phyloP scores from a whole-genome alignment of 495 filamentous ascomycete species.

The Neurospora africana region DNA sequence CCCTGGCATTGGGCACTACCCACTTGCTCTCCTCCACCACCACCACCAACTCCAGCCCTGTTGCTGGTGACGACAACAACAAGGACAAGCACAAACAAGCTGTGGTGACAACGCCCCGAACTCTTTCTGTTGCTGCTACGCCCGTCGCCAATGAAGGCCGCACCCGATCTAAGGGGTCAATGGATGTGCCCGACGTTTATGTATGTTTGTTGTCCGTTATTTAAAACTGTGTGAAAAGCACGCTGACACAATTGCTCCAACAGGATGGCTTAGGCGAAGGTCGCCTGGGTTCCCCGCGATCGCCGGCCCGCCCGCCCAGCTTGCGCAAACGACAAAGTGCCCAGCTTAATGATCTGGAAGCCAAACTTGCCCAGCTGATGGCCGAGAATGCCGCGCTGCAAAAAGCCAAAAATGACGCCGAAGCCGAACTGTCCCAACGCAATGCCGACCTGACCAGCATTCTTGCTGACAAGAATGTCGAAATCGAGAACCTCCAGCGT shows the following conservation, averaged over 20 bases:
- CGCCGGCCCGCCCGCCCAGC: slow-evolving; percentile 90
- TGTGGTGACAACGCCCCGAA: background rate
- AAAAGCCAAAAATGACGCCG: slow-evolving; percentile 59
- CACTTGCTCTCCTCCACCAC: slow-evolving; percentile 6
- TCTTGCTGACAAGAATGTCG: slow-evolving; percentile 58
- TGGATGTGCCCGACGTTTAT: slow-evolving; percentile 83
- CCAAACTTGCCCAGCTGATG: slow-evolving; percentile 64
- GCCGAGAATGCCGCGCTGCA: slow-evolving; percentile 70
- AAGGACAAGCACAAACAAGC: background rate
- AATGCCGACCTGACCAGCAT: slow-evolving; percentile 22
- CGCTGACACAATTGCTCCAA: slow-evolving; percentile 1
- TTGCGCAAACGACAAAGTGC: slow-evolving; percentile 92
- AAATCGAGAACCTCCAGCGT: slow-evolving; percentile 68
- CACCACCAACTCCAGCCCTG: slow-evolving; percentile 9
- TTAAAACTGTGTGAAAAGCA: slow-evolving; percentile 2
- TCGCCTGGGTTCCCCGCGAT: slow-evolving; percentile 74
- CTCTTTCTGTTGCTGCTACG: slow-evolving; percentile 14
- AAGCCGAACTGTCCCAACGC: slow-evolving; percentile 36
- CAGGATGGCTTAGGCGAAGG: slow-evolving; percentile 94
- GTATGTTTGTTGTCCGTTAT: slow-evolving; percentile 40
- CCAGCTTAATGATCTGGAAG: slow-evolving; percentile 79
- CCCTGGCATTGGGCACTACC: slow-evolving; percentile 15
- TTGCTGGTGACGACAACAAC: slow-evolving; percentile 43
- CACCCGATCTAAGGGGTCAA: slow-evolving; percentile 47
- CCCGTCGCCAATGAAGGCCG: slow-evolving; percentile 74